These are phyloP conservation scores for Roridomyces roridus DNA, from an alignment of 768 basidiomycete genomes.

Conservation along the genomic window DNA sequence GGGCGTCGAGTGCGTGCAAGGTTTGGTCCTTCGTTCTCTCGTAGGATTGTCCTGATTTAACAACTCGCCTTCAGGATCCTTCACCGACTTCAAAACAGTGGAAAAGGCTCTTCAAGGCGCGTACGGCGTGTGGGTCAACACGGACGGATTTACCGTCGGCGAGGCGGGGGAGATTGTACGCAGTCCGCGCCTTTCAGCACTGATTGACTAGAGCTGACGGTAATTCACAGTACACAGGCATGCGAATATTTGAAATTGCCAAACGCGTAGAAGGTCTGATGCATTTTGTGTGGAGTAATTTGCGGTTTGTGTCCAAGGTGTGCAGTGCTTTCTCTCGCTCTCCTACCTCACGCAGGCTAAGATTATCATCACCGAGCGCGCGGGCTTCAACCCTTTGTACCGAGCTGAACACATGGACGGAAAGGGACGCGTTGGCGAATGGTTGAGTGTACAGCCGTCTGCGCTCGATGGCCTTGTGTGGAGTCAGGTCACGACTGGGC, in stretches of 20 bases:
- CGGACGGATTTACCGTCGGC: constrained; percentile 48
- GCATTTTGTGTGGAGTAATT: constrained; percentile 51
- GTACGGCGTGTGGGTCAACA: constrained; percentile 47
- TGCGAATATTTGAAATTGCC: constrained; percentile 47
- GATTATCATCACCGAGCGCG: too few relatives aligned
- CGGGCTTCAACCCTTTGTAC: background rate
- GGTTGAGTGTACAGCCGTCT: background rate
- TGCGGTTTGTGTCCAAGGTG: too few relatives aligned
- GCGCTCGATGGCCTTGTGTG: background rate
- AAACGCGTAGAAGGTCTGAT: constrained; percentile 36
- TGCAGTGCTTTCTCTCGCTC: too few relatives aligned
- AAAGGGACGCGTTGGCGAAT: background rate
- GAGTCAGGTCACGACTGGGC: background rate
- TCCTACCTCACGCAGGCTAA: too few relatives aligned
- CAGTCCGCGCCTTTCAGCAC: too few relatives aligned
- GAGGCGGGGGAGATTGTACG: constrained; percentile 41
- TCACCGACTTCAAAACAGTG: constrained; percentile 37
- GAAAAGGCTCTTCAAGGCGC: constrained; percentile 38
- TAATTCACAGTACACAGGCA: constrained; percentile 36
- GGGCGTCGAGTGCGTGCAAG: constrained; percentile 33
- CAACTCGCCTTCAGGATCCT: constrained; percentile 36
- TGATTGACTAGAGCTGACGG: too few relatives aligned
- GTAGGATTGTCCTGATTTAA: too few relatives aligned
- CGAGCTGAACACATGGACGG: background rate
- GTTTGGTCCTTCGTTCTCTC: too few relatives aligned